Percentiles rank a stretch among this genome's conserved stretches.
These are phyloP conservation scores for Acephala macrosclerotiorum DNA, from an alignment of 2,329 filamentous ascomycete genomes.

Conservation along the genomic window DNA sequence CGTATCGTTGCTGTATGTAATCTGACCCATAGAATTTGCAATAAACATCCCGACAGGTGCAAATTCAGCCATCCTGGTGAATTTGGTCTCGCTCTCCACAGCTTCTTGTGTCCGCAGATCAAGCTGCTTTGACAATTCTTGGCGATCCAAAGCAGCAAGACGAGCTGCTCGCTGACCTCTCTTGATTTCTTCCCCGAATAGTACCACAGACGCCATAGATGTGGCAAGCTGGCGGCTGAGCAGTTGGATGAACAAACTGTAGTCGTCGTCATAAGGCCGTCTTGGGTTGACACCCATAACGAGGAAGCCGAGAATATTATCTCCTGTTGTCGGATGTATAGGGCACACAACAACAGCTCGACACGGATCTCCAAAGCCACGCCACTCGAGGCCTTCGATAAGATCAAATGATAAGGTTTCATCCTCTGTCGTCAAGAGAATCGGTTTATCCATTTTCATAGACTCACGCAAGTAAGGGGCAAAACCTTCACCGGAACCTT, in stretches of 20 bases:
- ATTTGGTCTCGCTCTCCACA: conserved; percentile 75
- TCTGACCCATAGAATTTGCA: conserved; percentile 72
- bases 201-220: conserved; percentile 79
- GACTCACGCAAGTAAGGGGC: conserved; percentile 78
- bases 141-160: conserved; percentile 77
- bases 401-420: conserved; percentile 70
- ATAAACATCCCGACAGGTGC: conserved; percentile 88
- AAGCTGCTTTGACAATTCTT: conserved; percentile 79
- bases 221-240: conserved; percentile 79
- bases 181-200: conserved; percentile 85
- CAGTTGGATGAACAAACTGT: conserved; percentile 78
- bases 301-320: conserved; percentile 78
- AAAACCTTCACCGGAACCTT: conserved; percentile 74
- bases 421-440: conserved; percentile 72
- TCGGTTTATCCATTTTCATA: conserved; percentile 71
- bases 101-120: conserved; percentile 69
- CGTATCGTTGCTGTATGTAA: conserved; percentile 84
- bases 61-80: conserved; percentile 85
- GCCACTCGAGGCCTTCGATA: conserved; percentile 71
- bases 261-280: conserved; percentile 81
- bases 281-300: conserved; percentile 81
- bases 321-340: conserved; percentile 76
- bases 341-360: conserved; percentile 78
- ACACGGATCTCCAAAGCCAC: conserved; percentile 76
- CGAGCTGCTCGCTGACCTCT: conserved; percentile 76